Base-by-base conservation (phyloP, 129 eudicot genomes). In the Tagetes patula region DNA sequence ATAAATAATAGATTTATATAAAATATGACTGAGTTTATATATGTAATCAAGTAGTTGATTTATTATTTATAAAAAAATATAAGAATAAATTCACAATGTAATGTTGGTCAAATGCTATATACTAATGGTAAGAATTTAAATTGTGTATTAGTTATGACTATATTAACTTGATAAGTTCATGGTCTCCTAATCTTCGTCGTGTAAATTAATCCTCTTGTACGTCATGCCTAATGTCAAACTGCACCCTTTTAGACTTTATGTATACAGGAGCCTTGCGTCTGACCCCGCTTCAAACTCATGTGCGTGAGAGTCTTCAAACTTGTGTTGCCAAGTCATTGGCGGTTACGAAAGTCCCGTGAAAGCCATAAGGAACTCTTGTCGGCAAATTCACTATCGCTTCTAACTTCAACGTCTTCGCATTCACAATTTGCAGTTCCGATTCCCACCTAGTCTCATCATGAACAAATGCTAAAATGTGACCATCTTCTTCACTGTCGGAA, bases 361-460 rank as follows among this genome's bases (percentile, higher is more conserved):
- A 83, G 31, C 87, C 87, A 52, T 83, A 83, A 0, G 87, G 87
- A 46, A 83, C 87, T 52, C 84, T 70, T n/a, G 84, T 32, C 38
- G 87, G 87, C 27, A 83, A 54, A 58, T 79, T 75, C 8, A 79
- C 58, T 10, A 84, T 63, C 4, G 81, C 87, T 56, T 83, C 84
- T 14, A 83, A 20, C 55, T 78, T 76, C 60, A 82, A 20, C 0
- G 73, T 82, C 69, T 68, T 73, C 2, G 82, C 75, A 61, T 77
- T 77, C 32, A 77, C 82, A 1, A 82, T 82, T 7, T 56, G 70
- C 12, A 82, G 39, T 55, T 79, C 83, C 43, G 86, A 83, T 45
- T 65, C 56, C 86, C 83, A 79, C 4, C 59, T 64, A 73, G 69
- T 58, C 27, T 83, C 86, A 40, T 83, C 81, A 20, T 83, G 87